Conservation (phyloP, 2,329 filamentous ascomycete genomes). For the Trichoderma sp. region DNA sequence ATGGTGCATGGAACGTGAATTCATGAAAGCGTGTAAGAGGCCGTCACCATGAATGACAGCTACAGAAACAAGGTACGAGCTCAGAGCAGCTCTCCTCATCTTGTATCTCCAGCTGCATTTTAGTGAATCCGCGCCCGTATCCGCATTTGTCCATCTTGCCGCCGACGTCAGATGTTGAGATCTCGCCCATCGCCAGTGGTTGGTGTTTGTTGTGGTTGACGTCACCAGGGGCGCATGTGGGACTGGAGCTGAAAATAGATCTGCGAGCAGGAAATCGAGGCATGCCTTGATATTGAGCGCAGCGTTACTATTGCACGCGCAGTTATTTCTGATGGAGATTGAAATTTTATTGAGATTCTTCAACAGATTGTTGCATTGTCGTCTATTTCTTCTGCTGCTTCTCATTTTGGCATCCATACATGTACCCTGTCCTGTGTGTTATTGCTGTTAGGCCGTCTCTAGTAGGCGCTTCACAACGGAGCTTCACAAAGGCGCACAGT, state of each 20-base stretch:
- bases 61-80: not conserved
- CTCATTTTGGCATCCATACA: too few species aligned
- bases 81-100: not conserved
- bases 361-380: too few species aligned
- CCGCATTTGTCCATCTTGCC: not conserved
- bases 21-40: not conserved
- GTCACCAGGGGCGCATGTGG: not conserved
- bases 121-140: not conserved
- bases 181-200: not conserved
- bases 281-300: too few species aligned
- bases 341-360: too few species aligned
- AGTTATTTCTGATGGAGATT: too few species aligned
- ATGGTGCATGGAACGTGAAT: too few species aligned
- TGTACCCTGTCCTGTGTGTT: too few species aligned
- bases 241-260: not conserved
- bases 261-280: not conserved
- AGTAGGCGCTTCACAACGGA: too few species aligned
- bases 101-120: not conserved
- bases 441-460: too few species aligned
- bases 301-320: too few species aligned
- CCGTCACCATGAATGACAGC: not conserved
- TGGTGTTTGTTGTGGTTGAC: conserved; percentile 5
- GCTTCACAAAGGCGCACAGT: too few species aligned
- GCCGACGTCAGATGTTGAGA: conserved; percentile 20
- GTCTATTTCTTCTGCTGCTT: too few species aligned